Evolutionary conservation across 352 stramenopile species (phyloP), one percentile per base, ranked within the genome.

Genomic region (Globisporangium lucens): DNA sequence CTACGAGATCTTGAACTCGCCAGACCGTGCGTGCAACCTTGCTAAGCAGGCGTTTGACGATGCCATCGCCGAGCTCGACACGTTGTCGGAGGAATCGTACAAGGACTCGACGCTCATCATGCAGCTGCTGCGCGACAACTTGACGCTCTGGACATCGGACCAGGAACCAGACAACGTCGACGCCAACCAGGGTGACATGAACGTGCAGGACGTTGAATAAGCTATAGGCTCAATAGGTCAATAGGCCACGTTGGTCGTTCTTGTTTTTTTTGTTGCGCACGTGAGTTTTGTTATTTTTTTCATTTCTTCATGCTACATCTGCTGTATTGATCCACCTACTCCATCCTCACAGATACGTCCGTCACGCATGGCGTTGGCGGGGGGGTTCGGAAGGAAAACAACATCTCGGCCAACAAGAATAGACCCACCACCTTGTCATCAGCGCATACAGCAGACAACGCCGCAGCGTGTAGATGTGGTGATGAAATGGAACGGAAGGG

Each of bases 31-130:
- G 24, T 98, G 94, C 80, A 89, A 95, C 69, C 76, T 98, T 59
- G 93, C 94, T 58, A 98, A 98, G 88, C 91, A 98, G 77, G 98
- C 98, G 13, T 99, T 99, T 74, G 98, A 99, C 73, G 97, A 99
- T 75, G 98, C 98, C 41, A 99, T 99, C 81, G 97, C 97, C 22
- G 97, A 99, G 82, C 89, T 99, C 33, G 98, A 99, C 85, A 99
- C 97, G 56, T 86, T 99, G n/a, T 98, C 97, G 67, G 98, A 99
- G 74, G 97, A 99, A 80, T 97, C 87, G 56, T 99, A 99, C 93
- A 99, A 99, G 91, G 98, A 99, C 82, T 98, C 89, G 38, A 99
- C 97, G 51, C 86, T 99, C 59, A 99, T 99, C 80, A 99, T 99
- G 97, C 98, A 99, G 90, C 84, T 99, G 65, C 85, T 99, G 63